Base-by-base conservation (phyloP, 306 rosid genomes). In the Cicer yamashitae region DNA sequence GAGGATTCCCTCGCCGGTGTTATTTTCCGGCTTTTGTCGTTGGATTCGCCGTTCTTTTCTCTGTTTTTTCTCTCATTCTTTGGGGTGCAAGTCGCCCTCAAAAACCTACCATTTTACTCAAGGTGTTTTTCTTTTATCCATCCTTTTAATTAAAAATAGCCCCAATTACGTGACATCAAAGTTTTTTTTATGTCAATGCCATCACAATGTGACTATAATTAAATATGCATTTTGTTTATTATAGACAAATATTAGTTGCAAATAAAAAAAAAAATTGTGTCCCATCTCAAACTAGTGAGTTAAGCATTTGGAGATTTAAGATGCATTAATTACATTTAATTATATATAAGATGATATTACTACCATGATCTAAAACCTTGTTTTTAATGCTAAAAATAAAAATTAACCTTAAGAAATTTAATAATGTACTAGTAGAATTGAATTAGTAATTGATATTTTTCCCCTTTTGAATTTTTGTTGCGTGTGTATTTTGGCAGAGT, bases 51-150 rank as follows among this genome's bases (percentile, higher is more conserved):
- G 3, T 72, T 0, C 86, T 94, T 41, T 94, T 94, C 79, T 62
- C 89, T 13, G 58, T 82, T 10, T 94, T 94, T 75, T 85, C 98
- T 20, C 79, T 94, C 62, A 90, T 91, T 57, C 87, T 94, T 6
- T 94, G 97, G 97, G 98, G 82, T 13, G 94, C 96, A 2, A 91
- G 97, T 61, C 85, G 88, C 44, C 89, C 96, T 47, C 96, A 91
- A 68, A 94, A 88, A 50, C 98, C 98, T 1, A 48, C 67, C 48
- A 51, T 94, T 76, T 62, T 82, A 0, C 81, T 94, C 89, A 90
- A 88, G 93, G 98, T 73, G 10, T 4, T 4, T 10, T 56, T 6
- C n/a, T n/a, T 8, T 52, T 52, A 18, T 7, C 5, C 10, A n/a
- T 52, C 22, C 37, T 30, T 30, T 30, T 30, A 30, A 30, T 30